Evolutionary conservation across 2,329 filamentous ascomycete species (phyloP).

Genomic region (Pestalotiopsis sp.): DNA sequence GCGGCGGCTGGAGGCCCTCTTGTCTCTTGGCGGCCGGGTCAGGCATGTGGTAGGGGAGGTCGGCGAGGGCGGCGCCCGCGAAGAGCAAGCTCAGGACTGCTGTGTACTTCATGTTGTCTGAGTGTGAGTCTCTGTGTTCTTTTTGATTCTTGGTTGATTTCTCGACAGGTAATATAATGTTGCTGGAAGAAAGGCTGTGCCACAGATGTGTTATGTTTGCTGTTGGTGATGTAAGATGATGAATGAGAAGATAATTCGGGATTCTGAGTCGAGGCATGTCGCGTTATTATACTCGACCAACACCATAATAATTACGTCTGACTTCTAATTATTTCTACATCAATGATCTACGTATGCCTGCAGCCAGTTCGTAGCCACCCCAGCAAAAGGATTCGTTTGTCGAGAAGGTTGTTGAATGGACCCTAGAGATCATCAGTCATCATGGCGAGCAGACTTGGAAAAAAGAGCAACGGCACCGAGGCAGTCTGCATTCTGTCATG

Average conservation of each 20-base stretch:
- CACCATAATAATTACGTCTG: neutral
- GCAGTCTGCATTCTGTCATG: neutral
- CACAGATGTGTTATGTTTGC: neutral
- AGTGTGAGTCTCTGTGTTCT: neutral
- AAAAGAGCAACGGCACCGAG: neutral
- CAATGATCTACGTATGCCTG: neutral
- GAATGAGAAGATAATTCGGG: neutral
- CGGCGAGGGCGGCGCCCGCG: constrained; percentile 6
- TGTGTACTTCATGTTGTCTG: constrained; percentile 9
- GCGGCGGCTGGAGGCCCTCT: neutral
- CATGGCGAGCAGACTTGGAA: neutral
- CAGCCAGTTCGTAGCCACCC: neutral
- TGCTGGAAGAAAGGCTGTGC: neutral
- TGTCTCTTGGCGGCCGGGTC: neutral
- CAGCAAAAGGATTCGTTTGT: neutral
- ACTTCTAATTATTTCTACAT: neutral
- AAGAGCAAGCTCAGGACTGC: neutral
- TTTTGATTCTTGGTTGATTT: neutral
- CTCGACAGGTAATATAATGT: neutral
- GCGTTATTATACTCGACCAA: constrained; percentile 1
- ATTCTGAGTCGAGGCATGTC: neutral
- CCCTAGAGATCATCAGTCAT: neutral
- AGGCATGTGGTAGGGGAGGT: constrained; percentile 8
- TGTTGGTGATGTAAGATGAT: constrained; percentile 1
- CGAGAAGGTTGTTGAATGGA: neutral